Conservation (phyloP, 2,329 filamentous ascomycete genomes). For the Microcyclospora tardicrescens region DNA sequence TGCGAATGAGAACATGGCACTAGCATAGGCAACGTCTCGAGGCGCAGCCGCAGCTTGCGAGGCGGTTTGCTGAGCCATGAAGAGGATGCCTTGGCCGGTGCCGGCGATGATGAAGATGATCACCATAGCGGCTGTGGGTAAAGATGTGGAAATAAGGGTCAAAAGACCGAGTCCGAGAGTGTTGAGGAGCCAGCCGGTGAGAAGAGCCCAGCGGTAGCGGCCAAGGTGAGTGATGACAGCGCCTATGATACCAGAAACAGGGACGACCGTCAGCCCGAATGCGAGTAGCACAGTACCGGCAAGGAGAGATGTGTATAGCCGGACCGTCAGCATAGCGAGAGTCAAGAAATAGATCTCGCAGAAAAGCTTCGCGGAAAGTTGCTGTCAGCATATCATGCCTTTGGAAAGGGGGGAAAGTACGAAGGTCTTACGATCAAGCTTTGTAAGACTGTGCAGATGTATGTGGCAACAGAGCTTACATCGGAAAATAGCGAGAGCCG, state of each 20-base stretch:
- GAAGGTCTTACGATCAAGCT: conserved; percentile 13
- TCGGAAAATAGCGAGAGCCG: conserved; percentile 20
- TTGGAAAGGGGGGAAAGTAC: not conserved
- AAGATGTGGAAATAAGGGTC: conserved; percentile 26
- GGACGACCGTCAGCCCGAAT: conserved; percentile 20
- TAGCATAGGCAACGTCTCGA: conserved; percentile 26
- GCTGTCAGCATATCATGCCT: not conserved
- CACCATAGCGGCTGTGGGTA: conserved; percentile 29
- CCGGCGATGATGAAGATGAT: conserved; percentile 30
- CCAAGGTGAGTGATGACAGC: conserved; percentile 21
- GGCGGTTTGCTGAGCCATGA: conserved; percentile 32
- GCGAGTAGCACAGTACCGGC: conserved; percentile 27
- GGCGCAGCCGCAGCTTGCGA: conserved; percentile 25
- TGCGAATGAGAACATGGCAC: conserved; percentile 34
- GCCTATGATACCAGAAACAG: conserved; percentile 14
- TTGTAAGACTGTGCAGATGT: conserved; percentile 19
- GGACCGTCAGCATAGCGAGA: conserved; percentile 31
- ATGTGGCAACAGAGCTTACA: conserved; percentile 17
- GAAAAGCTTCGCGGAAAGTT: conserved; percentile 6
- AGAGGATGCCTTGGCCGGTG: conserved; percentile 31
- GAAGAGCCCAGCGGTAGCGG: conserved; percentile 15
- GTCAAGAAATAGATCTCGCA: conserved; percentile 29
- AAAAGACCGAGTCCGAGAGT: conserved; percentile 32
- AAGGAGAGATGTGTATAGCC: conserved; percentile 26
- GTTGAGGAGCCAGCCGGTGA: conserved; percentile 21